phyloP scores from a whole-genome alignment of 352 stramenopile genomes.

The Globisporangium rhizosaccharum region DNA sequence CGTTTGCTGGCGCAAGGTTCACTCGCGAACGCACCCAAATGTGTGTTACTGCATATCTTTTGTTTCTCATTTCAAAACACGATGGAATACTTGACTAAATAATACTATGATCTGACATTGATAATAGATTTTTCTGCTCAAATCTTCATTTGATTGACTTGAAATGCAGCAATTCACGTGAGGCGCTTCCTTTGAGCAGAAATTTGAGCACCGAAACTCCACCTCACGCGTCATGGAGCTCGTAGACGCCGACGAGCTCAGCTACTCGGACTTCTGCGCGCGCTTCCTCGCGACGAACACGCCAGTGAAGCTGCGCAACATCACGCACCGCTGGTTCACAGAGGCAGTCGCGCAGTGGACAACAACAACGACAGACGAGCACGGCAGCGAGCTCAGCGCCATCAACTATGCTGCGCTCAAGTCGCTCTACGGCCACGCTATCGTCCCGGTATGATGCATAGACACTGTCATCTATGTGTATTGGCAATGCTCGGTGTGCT shows the following conservation, averaged over 20 bases:
- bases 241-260: constrained; percentile 45
- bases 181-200: neutral
- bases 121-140: neutral
- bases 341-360: constrained; percentile 9
- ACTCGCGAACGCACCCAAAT: too few species aligned
- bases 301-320: constrained; percentile 64
- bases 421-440: constrained; percentile 37
- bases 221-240: constrained; percentile 34
- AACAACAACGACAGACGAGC: constrained; percentile 28
- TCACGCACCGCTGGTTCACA: constrained; percentile 35
- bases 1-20: too few species aligned
- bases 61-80: too few species aligned
- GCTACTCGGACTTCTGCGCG: constrained; percentile 67
- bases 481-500: neutral
- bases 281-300: constrained; percentile 66
- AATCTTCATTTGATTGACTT: neutral
- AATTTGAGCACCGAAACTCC: neutral
- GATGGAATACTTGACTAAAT: too few species aligned
- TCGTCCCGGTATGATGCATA: constrained; percentile 37
- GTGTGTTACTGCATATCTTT: too few species aligned
- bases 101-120: neutral
- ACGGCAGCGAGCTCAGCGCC: constrained; percentile 17
- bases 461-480: neutral
- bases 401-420: constrained; percentile 23
- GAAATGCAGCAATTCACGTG: neutral